phyloP scores from a whole-genome alignment of 805 yeast species.

The Cyberlindnera nakhonratchasimensis region DNA sequence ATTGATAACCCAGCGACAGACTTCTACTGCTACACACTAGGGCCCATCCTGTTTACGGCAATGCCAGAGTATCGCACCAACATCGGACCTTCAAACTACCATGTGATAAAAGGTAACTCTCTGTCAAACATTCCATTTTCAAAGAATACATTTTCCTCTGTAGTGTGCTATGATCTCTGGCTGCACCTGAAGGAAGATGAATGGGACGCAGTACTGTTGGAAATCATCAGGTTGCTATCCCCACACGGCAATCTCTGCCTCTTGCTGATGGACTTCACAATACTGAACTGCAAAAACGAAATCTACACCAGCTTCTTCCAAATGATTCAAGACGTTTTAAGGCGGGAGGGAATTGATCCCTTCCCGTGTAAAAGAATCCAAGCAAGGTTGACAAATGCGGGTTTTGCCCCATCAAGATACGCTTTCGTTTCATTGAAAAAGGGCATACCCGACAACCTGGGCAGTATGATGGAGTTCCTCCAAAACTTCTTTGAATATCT shows the following conservation, averaged over 20 bases:
- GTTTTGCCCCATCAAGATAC: slow-evolving; percentile 21
- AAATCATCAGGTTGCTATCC: slow-evolving; percentile 18
- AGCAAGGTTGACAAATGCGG: slow-evolving; percentile 21
- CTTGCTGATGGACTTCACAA: slow-evolving; percentile 22
- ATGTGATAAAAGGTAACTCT: slow-evolving; percentile 21
- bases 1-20: slow-evolving; percentile 24
- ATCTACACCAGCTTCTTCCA: slow-evolving; percentile 15
- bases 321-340: slow-evolving; percentile 12
- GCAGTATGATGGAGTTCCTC: slow-evolving; percentile 24
- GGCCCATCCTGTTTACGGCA: slow-evolving; percentile 17
- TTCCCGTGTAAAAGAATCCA: slow-evolving; percentile 24
- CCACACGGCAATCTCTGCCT: slow-evolving; percentile 21
- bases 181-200: slow-evolving; percentile 19
- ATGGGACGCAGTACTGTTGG: slow-evolving; percentile 24
- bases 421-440: slow-evolving; percentile 21
- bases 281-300: slow-evolving; percentile 20
- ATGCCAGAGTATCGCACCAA: slow-evolving; percentile 11
- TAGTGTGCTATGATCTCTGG: slow-evolving; percentile 22
- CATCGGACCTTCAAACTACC: slow-evolving; percentile 26
- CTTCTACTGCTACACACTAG: slow-evolving; percentile 18
- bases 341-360: slow-evolving; percentile 24
- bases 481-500: slow-evolving; percentile 22
- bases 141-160: slow-evolving; percentile 19
- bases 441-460: slow-evolving; percentile 23
- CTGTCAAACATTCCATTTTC: slow-evolving; percentile 22